A percentile compares a stretch with the other conserved stretches of the same genome.
These are phyloP conservation scores for Yamagishiella unicocca DNA, from an alignment of 139 green algal species.

Conservation along the genomic window DNA sequence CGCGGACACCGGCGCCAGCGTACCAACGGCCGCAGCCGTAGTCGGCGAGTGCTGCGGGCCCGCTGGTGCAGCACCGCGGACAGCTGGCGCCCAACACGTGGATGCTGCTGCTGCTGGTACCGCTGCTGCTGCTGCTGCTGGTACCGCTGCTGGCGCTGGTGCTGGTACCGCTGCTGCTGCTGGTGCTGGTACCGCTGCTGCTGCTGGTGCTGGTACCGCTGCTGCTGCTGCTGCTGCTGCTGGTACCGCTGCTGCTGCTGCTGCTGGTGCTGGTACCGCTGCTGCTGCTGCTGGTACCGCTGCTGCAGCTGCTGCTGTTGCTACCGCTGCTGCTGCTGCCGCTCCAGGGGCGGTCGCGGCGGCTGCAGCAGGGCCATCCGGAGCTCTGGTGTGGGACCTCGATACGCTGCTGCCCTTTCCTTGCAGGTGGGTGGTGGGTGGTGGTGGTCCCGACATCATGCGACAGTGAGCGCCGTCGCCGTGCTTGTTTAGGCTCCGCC, in stretches of 20 bases:
- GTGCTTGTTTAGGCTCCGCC: too few relatives aligned
- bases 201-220: too few relatives aligned
- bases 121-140: neutral
- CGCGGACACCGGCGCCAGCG: too few relatives aligned
- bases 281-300: neutral
- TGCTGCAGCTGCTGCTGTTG: neutral
- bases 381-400: slow-evolving; percentile 55
- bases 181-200: too few relatives aligned
- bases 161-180: too few relatives aligned
- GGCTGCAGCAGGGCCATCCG: neutral
- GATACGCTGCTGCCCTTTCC: slow-evolving; percentile 65
- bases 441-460: too few relatives aligned
- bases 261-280: neutral
- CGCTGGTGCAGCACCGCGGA: too few relatives aligned
- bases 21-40: too few relatives aligned
- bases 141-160: too few relatives aligned
- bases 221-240: neutral
- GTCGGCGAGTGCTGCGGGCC: too few relatives aligned
- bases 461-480: too few relatives aligned
- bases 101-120: neutral
- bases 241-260: neutral
- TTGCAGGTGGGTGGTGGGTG: slow-evolving; percentile 43
- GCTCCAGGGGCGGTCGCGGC: neutral
- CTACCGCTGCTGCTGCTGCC: neutral
- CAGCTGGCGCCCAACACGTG: too few relatives aligned